phyloP scores from a whole-genome alignment of 495 filamentous ascomycete species.

The Hypoxylon intermedium region DNA sequence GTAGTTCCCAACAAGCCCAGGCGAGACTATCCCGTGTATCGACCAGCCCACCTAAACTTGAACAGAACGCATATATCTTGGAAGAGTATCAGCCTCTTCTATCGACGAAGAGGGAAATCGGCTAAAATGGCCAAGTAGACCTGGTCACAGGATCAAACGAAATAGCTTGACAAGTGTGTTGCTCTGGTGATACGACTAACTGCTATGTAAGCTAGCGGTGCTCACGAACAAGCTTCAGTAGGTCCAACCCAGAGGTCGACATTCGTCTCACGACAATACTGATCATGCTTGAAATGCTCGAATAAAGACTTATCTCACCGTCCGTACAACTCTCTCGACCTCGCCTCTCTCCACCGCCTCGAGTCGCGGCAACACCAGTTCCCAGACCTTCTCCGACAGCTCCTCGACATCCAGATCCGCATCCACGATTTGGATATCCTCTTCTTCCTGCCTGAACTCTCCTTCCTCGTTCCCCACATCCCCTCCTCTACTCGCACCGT shows the following conservation, averaged over 20 bases:
- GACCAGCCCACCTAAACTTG: no score
- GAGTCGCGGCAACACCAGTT: conserved; percentile 52
- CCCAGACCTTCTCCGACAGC: conserved; percentile 59
- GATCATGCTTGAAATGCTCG: neutral
- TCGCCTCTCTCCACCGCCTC: conserved; percentile 56
- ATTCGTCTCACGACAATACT: neutral
- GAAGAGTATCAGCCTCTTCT: no score
- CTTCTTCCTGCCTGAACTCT: conserved; percentile 57
- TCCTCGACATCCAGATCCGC: conserved; percentile 58
- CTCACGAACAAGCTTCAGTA: no score
- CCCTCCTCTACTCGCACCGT: conserved; percentile 31
- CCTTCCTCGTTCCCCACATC: conserved; percentile 41
- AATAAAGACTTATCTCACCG: conserved; percentile 42
- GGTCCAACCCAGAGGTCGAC: neutral
- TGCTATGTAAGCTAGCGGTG: no score
- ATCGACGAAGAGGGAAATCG: no score
- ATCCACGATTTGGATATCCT: conserved; percentile 63
- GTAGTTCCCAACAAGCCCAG: no score
- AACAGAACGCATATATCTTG: no score
- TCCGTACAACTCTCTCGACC: conserved; percentile 52
- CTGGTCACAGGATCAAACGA: no score
- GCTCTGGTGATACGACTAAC: no score
- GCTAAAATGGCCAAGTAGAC: no score
- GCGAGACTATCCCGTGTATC: no score
- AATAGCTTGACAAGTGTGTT: no score